Evolutionary conservation across 805 yeast genomes (phyloP), one percentile per base, ranked within the genome.

Genomic region (Candida rishiriensis): DNA sequence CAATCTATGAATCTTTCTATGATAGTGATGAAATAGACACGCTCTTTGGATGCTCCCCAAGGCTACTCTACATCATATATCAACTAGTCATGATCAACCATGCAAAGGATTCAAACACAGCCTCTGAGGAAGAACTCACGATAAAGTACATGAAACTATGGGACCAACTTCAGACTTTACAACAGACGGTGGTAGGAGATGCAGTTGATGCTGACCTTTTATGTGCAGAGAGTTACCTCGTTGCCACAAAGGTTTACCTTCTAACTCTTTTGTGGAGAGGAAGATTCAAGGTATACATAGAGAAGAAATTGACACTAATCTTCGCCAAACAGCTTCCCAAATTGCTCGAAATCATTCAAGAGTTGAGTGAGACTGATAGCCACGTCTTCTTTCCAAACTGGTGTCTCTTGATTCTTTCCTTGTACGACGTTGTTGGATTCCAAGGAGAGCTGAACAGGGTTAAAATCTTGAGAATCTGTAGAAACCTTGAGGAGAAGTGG

Each of bases 21-120:
- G 46, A 48, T 15, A 44, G 29, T 33, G 46, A 45, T 30, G 31
- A 38, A 8, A 49, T 60, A 17, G 65, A 61, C 34, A 55, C 55
- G 28, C 51, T 59, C 54, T 51, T 55, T 42, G 64, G 65, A 5
- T 59, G 64, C 44, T 57, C 64, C 1, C 64, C 64, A 8, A 39
- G 51, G 34, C 41, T 61, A n/a, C 31, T 59, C 1, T 38, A 48
- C 34, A 34, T 51, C 9, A 55, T 59, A n/a, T 49, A 53, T 36
- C 36, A 53, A n/a, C 42, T 54, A 1, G 47, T 55, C 10, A 40
- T 42, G 15, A 42, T 52, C 3, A 50, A 48, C 29, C 46, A 53
- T 28, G 6, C 30, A 3, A 30, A 32, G 15, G 47, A 48, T 8
- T 29, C 14, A 10, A 29, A 15, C 4, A 10, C n/a, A 10, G 29